Base-by-base conservation (phyloP, 805 yeast genomes). In the baker's yeast (Saccharomyces cerevisiae) region DNA sequence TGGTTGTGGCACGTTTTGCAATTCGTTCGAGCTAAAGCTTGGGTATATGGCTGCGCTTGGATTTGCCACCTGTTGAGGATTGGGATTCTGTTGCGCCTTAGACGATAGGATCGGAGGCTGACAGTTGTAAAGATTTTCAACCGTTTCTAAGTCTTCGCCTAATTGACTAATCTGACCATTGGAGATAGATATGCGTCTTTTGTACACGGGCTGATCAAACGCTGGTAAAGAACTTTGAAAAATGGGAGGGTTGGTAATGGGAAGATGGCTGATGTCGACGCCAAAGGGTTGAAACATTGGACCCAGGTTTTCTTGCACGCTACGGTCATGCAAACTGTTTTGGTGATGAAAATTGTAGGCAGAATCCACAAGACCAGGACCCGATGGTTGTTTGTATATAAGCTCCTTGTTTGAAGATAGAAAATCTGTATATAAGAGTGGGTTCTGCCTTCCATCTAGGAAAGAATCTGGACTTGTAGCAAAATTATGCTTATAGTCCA, bases 101-200 rank as follows among this genome's bases (percentile, higher is more conserved):
- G 24, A 36, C 9, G 22, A 17, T 36, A 17, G 43, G 9, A 36
- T 17, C 17, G 69, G 65, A 28, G 63, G 58, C 30, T 71, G 75
- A 1, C 68, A 62, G 49, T 69, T 70, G 54, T 72, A 71, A 0
- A 73, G 52, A 46, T 71, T 73, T 46, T 74, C 77, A 43, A 71
- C 69, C n/a, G 68, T 66, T 14, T 57, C 70, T 30, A 59, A 60
- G 49, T 70, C 73, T 51, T 73, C 77, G 4, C 81, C 77, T 36
- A 87, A 79, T 64, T 87, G 95, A 49, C 90, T 87, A 59, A 87
- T 87, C 64, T 87, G 95, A 63, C 95, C 95, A 70, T 87, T 87
- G 13, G 92, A 85, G 51, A 87, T 87, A 47, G 94, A 86, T 2
- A 87, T 83, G 64, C 95, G 77, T 66, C 94, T 75, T 48, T 69